These are phyloP conservation scores for Podaxis sp. DNA, from an alignment of 768 basidiomycete genomes.

Conservation along the genomic window DNA sequence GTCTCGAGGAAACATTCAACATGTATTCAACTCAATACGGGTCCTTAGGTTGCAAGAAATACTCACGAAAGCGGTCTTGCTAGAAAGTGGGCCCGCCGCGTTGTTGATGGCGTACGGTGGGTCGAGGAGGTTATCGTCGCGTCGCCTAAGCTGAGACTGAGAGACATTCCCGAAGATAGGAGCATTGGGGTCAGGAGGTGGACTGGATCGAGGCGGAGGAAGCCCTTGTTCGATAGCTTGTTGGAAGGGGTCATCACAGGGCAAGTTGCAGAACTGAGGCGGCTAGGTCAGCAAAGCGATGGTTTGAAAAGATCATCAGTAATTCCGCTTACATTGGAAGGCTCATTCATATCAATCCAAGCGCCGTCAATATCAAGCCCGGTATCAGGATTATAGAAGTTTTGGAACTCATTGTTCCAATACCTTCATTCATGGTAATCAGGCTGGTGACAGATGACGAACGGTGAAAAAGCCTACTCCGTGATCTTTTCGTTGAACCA, in stretches of 20 bases:
- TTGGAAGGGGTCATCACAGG: slow-evolving; percentile 58
- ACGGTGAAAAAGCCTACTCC: slow-evolving; percentile 32
- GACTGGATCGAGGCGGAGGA: slow-evolving; percentile 49
- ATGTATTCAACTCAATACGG: background rate
- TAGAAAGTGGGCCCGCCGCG: slow-evolving; percentile 49
- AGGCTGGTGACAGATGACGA: background rate
- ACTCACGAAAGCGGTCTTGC: slow-evolving; percentile 53
- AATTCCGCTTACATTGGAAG: slow-evolving; percentile 48
- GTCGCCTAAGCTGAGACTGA: slow-evolving; percentile 18
- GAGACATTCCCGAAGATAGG: slow-evolving; percentile 42
- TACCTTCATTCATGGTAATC: slow-evolving; percentile 33
- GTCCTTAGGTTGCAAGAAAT: background rate
- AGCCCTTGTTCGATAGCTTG: slow-evolving; percentile 53
- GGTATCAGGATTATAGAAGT: slow-evolving; percentile 50
- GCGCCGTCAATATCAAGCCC: slow-evolving; percentile 68
- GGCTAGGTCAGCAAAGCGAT: background rate
- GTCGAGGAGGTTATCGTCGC: slow-evolving; percentile 37
- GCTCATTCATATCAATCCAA: slow-evolving; percentile 82
- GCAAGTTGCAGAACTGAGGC: slow-evolving; percentile 57
- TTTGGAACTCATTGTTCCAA: slow-evolving; percentile 60
- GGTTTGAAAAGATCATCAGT: background rate
- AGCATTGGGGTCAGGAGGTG: slow-evolving; percentile 50
- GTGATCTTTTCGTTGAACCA: slow-evolving; percentile 59
- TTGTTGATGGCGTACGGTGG: slow-evolving; percentile 65
- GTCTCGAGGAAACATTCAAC: slow-evolving; percentile 26